Percentiles rank a stretch among this genome's conserved stretches.
These are phyloP conservation scores for Magnolia officinalis DNA, from an alignment of 164 flowering plant species.

Conservation along the genomic window DNA sequence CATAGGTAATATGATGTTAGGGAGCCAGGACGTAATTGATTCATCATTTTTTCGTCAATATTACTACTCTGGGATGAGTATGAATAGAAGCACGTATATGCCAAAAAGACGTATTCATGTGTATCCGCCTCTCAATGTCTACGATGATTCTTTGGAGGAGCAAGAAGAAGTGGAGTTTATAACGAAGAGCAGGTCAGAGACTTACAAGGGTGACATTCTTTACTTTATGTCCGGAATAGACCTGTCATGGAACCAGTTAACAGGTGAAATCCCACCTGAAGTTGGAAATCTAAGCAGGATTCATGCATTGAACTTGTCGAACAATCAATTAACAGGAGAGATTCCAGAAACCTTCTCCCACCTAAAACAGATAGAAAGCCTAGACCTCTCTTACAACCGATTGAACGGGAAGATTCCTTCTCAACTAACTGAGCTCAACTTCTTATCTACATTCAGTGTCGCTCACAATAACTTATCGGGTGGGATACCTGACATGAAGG, in stretches of 20 bases:
- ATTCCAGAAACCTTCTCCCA: constrained; percentile 12
- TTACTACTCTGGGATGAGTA: neutral
- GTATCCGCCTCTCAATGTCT: too few species aligned
- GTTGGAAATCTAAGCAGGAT: constrained; percentile 13
- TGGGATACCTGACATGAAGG: constrained; percentile 1
- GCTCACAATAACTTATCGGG: constrained; percentile 28
- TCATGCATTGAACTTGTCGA: constrained; percentile 16
- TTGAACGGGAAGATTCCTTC: constrained; percentile 24
- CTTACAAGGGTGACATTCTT: constrained; percentile 12
- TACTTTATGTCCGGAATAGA: constrained; percentile 21
- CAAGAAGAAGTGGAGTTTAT: constrained; percentile 11
- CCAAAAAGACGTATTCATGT: neutral
- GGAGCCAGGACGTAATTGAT: neutral
- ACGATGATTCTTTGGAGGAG: too few species aligned
- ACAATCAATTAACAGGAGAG: constrained; percentile 12
- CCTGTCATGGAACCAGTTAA: constrained; percentile 22
- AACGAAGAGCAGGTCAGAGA: constrained; percentile 8
- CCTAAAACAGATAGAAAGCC: constrained; percentile 17
- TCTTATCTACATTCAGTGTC: constrained; percentile 15
- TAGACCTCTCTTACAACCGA: constrained; percentile 28
- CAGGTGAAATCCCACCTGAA: constrained; percentile 22
- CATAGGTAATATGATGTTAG: neutral
- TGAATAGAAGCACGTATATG: neutral
- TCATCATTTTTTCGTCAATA: neutral
- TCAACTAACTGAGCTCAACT: constrained; percentile 5